Evolutionary conservation across 441 rosid species (phyloP).

Genomic region (Eutrema salsugineum): DNA sequence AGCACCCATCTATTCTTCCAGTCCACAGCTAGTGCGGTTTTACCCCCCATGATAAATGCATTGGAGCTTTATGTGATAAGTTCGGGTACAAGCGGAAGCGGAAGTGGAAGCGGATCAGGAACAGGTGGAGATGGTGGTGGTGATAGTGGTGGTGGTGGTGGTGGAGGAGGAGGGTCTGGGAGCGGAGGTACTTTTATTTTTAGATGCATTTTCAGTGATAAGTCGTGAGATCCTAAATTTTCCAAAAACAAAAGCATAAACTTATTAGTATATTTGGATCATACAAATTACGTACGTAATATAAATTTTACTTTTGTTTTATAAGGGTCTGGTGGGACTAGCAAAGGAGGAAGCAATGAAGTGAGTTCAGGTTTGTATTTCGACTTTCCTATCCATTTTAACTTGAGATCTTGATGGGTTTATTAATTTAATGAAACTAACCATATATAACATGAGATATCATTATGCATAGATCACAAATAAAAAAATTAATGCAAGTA

Average conservation of each 20-base stretch:
- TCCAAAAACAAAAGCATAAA: too few relatives aligned
- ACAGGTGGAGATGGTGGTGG: too few relatives aligned
- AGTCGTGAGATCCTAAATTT: too few relatives aligned
- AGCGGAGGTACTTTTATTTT: not conserved
- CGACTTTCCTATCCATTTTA: not conserved
- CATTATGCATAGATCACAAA: not conserved
- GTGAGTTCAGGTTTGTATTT: slow-evolving; percentile 1
- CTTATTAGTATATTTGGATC: not conserved
- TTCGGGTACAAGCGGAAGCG: slow-evolving; percentile 15
- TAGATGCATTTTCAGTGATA: too few relatives aligned
- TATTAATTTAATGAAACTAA: not conserved
- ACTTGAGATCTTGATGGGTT: not conserved
- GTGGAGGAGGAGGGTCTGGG: not conserved
- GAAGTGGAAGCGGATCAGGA: not conserved
- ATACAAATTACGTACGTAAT: not conserved
- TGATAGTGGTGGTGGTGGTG: too few relatives aligned
- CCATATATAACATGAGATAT: not conserved
- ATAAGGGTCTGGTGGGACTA: not conserved
- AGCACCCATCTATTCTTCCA: slow-evolving; percentile 28
- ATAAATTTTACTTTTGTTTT: not conserved
- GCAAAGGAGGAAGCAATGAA: not conserved
- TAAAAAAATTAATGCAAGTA: not conserved
- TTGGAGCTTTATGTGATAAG: slow-evolving; percentile 39
- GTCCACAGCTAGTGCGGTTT: slow-evolving; percentile 30
- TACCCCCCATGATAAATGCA: slow-evolving; percentile 57